Evolutionary conservation across 2,329 filamentous ascomycete genomes (phyloP).

Genomic region (Pseudogymnoascus sp.): DNA sequence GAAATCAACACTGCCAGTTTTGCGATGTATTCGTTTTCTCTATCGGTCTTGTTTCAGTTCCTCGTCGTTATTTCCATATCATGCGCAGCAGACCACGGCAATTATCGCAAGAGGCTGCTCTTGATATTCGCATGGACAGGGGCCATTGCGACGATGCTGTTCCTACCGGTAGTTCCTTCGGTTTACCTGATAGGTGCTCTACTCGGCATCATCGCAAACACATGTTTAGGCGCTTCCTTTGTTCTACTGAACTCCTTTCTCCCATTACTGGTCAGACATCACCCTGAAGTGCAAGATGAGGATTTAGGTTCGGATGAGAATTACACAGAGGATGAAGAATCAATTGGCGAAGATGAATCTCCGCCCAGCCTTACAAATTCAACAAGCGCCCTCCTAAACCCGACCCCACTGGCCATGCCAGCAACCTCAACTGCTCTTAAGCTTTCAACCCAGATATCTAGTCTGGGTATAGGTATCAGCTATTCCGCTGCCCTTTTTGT

Average conservation of each 20-base stretch:
- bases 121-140: conserved; percentile 79
- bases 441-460: conserved; percentile 84
- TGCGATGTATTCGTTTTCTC: conserved; percentile 96
- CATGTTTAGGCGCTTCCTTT: conserved; percentile 89
- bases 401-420: conserved; percentile 15
- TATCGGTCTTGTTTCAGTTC: conserved; percentile 83
- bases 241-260: conserved; percentile 94
- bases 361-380: conserved; percentile 32
- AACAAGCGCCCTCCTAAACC: conserved; percentile 40
- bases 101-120: conserved; percentile 81
- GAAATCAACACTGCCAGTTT: conserved; percentile 95
- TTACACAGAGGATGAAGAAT: conserved; percentile 11
- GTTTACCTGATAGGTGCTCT: conserved; percentile 76
- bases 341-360: conserved; percentile 12
- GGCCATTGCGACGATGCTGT: conserved; percentile 77
- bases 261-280: conserved; percentile 80
- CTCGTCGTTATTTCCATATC: conserved; percentile 93
- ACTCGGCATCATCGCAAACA: conserved; percentile 84
- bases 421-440: conserved; percentile 60
- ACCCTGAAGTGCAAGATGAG: conserved; percentile 40
- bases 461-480: conserved; percentile 86
- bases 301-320: conserved; percentile 15
- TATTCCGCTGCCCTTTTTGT: conserved; percentile 82
- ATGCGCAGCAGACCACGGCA: conserved; percentile 89
- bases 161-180: conserved; percentile 67